These are phyloP conservation scores for Lentinula detonsa DNA, from an alignment of 768 basidiomycete species.

Conservation along the genomic window DNA sequence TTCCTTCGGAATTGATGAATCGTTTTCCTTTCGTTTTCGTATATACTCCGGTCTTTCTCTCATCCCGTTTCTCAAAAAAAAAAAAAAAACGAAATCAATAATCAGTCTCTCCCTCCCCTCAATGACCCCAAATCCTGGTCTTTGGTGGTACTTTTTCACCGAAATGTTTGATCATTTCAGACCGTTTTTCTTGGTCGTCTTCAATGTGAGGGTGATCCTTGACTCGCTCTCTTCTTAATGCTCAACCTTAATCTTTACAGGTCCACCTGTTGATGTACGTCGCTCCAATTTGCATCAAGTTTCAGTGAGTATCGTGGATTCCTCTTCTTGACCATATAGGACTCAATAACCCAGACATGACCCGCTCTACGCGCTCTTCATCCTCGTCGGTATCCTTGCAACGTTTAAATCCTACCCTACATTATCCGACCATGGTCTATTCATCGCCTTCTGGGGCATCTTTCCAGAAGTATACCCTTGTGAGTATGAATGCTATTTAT, in stretches of 20 bases:
- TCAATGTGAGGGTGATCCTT: conserved; percentile 57
- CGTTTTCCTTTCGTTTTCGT: too few relatives aligned
- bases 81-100: neutral
- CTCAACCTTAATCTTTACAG: conserved; percentile 25
- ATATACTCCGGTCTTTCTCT: too few relatives aligned
- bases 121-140: conserved; percentile 87
- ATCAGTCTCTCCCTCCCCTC: conserved; percentile 76
- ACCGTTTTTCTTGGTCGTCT: conserved; percentile 91
- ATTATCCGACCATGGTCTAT: conserved; percentile 83
- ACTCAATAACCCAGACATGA: conserved; percentile 41
- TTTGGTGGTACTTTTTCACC: conserved; percentile 99
- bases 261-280: conserved; percentile 81
- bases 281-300: conserved; percentile 80
- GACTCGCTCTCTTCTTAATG: neutral
- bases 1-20: neutral
- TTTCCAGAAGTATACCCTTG: conserved; percentile 84
- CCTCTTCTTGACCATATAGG: neutral
- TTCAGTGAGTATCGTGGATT: conserved; percentile 48
- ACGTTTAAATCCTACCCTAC: conserved; percentile 92
- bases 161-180: conserved; percentile 99
- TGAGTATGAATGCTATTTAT: conserved; percentile 31
- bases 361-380: conserved; percentile 70
- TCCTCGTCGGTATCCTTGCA: conserved; percentile 71
- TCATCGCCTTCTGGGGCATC: conserved; percentile 70
- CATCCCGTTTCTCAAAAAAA: too few relatives aligned